phyloP scores from a whole-genome alignment of 116 monocot species.

The Phalaenopsis hybrid region DNA sequence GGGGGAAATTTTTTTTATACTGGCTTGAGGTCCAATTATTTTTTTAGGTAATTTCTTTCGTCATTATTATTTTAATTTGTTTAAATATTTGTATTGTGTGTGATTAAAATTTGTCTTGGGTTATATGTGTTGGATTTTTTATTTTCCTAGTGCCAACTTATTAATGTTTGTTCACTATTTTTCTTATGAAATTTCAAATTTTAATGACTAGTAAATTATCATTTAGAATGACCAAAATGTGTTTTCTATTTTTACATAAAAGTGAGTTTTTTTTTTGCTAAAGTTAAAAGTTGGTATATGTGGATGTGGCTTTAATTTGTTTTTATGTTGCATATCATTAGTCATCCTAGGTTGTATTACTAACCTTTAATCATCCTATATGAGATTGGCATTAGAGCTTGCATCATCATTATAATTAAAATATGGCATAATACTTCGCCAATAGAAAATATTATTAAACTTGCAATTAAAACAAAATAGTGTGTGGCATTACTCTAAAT shows the following conservation, averaged over 20 bases:
- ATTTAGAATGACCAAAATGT: neutral
- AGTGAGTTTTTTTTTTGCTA: neutral
- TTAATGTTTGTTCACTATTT: neutral
- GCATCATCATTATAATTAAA: neutral
- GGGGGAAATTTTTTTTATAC: neutral
- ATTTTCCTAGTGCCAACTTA: neutral
- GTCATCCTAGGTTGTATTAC: neutral
- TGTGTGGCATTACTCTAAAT: too few species aligned
- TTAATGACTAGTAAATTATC: neutral
- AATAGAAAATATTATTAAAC: too few species aligned
- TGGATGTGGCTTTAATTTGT: neutral
- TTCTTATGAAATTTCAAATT: neutral
- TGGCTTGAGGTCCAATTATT: neutral
- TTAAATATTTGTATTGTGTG: neutral
- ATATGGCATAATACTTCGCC: too few species aligned
- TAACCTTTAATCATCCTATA: neutral
- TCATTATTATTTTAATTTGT: neutral
- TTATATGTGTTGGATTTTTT: neutral
- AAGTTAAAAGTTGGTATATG: neutral
- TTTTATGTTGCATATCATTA: neutral
- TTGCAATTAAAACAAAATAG: too few species aligned
- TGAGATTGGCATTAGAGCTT: neutral
- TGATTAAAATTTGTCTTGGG: neutral
- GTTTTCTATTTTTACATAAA: neutral
- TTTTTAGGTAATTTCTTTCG: neutral